Evolutionary conservation across 2,329 filamentous ascomycete genomes (phyloP).

Genomic region (Phyllosticta ampelicida): DNA sequence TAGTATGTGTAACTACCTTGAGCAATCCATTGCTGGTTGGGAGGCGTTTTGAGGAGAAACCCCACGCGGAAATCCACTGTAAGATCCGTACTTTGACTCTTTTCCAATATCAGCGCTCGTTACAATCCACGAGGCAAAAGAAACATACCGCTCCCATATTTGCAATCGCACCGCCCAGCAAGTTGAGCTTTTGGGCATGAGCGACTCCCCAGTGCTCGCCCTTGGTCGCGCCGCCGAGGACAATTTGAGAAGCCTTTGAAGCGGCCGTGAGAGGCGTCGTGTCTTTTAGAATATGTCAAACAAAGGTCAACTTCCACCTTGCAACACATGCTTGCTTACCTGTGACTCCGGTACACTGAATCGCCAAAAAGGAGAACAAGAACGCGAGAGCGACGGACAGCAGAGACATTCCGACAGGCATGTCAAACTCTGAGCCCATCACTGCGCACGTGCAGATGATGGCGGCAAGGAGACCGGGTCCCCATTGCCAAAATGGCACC

Average conservation of each 20-base stretch:
- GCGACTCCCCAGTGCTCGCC: slow-evolving; percentile 39
- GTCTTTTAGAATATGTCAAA: slow-evolving; percentile 29
- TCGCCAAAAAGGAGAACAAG: slow-evolving; percentile 51
- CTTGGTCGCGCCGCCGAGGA: slow-evolving; percentile 54
- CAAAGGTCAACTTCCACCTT: background rate
- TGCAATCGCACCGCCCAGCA: slow-evolving; percentile 47
- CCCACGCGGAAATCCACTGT: slow-evolving; percentile 52
- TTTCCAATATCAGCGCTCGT: background rate
- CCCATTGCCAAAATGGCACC: slow-evolving; percentile 46
- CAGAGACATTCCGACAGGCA: slow-evolving; percentile 47
- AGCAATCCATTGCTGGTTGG: slow-evolving; percentile 55
- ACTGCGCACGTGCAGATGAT: slow-evolving; percentile 43
- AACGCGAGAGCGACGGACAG: slow-evolving; percentile 47
- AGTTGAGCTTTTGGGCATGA: slow-evolving; percentile 52
- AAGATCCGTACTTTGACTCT: slow-evolving; percentile 24
- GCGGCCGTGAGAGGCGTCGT: slow-evolving; percentile 55
- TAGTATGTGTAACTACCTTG: slow-evolving; percentile 32
- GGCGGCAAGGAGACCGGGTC: slow-evolving; percentile 35
- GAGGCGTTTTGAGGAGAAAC: slow-evolving; percentile 55
- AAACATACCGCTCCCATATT: slow-evolving; percentile 23
- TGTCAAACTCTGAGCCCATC: slow-evolving; percentile 44
- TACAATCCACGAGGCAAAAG: background rate
- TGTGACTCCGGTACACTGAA: slow-evolving; percentile 49
- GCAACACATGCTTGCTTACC: slow-evolving; percentile 10
- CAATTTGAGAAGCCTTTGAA: slow-evolving; percentile 57